A percentile compares a stretch with the other conserved stretches of the same genome.
Evolutionary conservation across 2,329 filamentous ascomycete genomes (phyloP).

Genomic region (Nemania abortiva): DNA sequence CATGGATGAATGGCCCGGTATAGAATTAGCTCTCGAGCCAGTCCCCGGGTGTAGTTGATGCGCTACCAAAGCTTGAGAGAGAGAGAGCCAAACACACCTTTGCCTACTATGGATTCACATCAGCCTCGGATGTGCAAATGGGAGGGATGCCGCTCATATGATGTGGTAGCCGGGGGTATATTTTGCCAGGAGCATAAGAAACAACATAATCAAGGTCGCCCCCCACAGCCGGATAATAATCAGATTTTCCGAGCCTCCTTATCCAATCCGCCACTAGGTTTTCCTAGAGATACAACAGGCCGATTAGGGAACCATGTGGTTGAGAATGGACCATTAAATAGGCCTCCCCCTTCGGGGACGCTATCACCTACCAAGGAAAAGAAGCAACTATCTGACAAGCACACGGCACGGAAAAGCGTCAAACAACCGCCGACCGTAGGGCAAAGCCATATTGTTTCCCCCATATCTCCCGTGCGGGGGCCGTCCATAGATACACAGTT

Average conservation of each 20-base stretch:
- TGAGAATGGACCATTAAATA: conserved; percentile 33
- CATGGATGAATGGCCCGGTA: conserved; percentile 36
- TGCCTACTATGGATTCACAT: conserved; percentile 40
- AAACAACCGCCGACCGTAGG: conserved; percentile 29
- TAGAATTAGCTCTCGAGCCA: conserved; percentile 21
- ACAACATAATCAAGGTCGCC: conserved; percentile 11
- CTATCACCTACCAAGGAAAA: conserved; percentile 38
- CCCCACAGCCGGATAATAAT: conserved; percentile 7
- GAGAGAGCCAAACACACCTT: conserved; percentile 3
- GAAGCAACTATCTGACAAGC: conserved; percentile 44
- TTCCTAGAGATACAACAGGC: conserved; percentile 5
- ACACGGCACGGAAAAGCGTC: conserved; percentile 45
- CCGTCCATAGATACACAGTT: conserved; percentile 25
- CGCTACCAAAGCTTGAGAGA: conserved; percentile 5
- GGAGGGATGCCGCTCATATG: conserved; percentile 40
- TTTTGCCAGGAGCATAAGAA: conserved; percentile 39
- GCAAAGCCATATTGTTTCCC: conserved; percentile 12
- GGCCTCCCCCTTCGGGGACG: conserved; percentile 27
- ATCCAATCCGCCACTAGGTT: conserved; percentile 4
- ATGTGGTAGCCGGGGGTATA: conserved; percentile 13
- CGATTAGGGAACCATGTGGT: not conserved
- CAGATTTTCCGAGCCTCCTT: conserved; percentile 1
- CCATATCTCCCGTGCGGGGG: conserved; percentile 30
- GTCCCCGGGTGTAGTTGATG: conserved; percentile 16
- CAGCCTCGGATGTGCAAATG: conserved; percentile 40